Conservation (phyloP, 768 basidiomycete species). For the Lenzites betulinus region DNA sequence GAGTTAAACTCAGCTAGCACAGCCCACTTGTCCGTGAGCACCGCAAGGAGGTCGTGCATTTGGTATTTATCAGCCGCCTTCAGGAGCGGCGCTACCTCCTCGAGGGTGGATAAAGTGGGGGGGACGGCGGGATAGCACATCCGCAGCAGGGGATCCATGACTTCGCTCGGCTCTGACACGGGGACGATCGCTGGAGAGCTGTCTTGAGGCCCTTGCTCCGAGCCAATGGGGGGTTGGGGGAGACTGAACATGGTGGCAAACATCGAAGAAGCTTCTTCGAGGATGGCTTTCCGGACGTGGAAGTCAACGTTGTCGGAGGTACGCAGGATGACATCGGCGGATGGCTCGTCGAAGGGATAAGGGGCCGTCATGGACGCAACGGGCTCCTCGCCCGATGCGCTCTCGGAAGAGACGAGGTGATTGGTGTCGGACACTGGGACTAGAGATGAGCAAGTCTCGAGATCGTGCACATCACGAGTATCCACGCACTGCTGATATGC, state of each 20-base stretch:
- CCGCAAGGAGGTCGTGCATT: neutral
- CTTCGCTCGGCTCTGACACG: slow-evolving; percentile 5
- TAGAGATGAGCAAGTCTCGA: too few relatives aligned
- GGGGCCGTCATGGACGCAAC: neutral
- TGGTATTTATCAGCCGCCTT: neutral
- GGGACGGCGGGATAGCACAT: slow-evolving; percentile 3
- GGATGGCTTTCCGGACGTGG: slow-evolving; percentile 13
- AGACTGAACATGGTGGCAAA: slow-evolving; percentile 22
- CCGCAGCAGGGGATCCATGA: slow-evolving; percentile 33
- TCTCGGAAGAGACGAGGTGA: neutral
- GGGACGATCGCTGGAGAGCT: neutral
- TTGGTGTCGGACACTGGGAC: neutral
- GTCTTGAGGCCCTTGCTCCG: neutral
- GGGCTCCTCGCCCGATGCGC: neutral
- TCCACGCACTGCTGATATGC: too few relatives aligned
- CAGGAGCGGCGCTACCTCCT: neutral
- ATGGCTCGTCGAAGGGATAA: slow-evolving; percentile 19
- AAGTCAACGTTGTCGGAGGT: slow-evolving; percentile 25
- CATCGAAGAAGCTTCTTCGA: slow-evolving; percentile 19
- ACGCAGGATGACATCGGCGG: slow-evolving; percentile 21
- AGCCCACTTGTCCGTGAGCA: too few relatives aligned
- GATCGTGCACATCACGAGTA: too few relatives aligned
- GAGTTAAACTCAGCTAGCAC: too few relatives aligned
- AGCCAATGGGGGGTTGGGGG: slow-evolving; percentile 11
- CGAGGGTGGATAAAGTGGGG: slow-evolving; percentile 23